Evolutionary conservation across 768 basidiomycete species (phyloP).

Genomic region (Tricholoma bakamatsutake): DNA sequence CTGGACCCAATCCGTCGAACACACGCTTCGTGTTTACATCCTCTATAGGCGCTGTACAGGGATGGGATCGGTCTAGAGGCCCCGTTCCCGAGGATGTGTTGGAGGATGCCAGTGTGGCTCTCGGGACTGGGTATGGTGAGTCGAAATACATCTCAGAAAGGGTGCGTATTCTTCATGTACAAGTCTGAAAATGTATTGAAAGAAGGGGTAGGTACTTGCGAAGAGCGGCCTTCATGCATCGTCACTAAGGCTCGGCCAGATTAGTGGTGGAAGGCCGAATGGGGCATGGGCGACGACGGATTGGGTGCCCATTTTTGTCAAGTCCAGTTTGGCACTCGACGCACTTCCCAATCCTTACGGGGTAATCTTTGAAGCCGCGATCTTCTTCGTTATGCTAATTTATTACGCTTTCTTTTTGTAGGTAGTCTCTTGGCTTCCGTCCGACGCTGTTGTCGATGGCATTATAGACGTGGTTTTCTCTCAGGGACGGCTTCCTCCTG

Average conservation of each 20-base stretch:
- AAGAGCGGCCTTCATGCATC: slow-evolving; percentile 24
- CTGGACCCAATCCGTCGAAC: slow-evolving; percentile 11
- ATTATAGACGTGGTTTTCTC: slow-evolving; percentile 24
- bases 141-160: slow-evolving; percentile 30
- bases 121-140: slow-evolving; percentile 26
- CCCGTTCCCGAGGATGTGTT: slow-evolving; percentile 29
- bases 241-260: slow-evolving; percentile 31
- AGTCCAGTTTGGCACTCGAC: slow-evolving; percentile 25
- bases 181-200: neutral
- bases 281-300: slow-evolving; percentile 35
- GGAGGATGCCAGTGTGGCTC: slow-evolving; percentile 17
- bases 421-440: slow-evolving; percentile 25
- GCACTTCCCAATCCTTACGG: slow-evolving; percentile 22
- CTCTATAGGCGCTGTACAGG: slow-evolving; percentile 22
- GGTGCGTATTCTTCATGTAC: slow-evolving; percentile 12
- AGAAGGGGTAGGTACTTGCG: slow-evolving; percentile 20
- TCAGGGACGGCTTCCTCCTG: slow-evolving; percentile 11
- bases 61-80: slow-evolving; percentile 15
- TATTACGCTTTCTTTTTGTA: slow-evolving; percentile 1
- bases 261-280: slow-evolving; percentile 26
- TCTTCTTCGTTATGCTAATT: neutral
- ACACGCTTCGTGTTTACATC: slow-evolving; percentile 28
- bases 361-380: slow-evolving; percentile 12
- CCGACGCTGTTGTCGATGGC: slow-evolving; percentile 18
- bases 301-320: slow-evolving; percentile 35